A percentile compares a stretch with the other conserved stretches of the same genome.
These are phyloP conservation scores for Aspergillus chevalieri DNA, from an alignment of 2,329 filamentous ascomycete species.

Conservation along the genomic window DNA sequence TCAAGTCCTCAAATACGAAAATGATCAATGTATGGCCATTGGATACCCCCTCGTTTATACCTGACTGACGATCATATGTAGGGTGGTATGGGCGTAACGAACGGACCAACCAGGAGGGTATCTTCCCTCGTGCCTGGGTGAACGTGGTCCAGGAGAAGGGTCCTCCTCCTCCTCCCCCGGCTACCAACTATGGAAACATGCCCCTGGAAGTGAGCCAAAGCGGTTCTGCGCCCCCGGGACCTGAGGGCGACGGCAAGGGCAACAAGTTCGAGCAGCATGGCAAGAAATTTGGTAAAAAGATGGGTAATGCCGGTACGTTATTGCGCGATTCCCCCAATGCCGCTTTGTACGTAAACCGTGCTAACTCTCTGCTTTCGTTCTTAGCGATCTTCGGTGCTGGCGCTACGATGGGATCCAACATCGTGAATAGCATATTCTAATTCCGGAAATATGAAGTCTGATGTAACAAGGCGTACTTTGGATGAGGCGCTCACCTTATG, in stretches of 20 bases:
- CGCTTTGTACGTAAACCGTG: not conserved
- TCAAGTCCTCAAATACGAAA: conserved; percentile 84
- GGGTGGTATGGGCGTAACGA: conserved; percentile 79
- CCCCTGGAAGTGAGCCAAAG: conserved; percentile 67
- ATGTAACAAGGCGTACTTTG: no score
- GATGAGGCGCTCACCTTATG: no score
- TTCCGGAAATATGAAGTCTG: not conserved
- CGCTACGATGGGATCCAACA: conserved; percentile 80
- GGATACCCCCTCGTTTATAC: not conserved
- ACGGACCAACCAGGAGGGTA: conserved; percentile 77
- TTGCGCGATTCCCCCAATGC: not conserved
- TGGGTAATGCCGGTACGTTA: conserved; percentile 60
- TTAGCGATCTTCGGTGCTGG: conserved; percentile 86
- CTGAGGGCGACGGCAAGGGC: conserved; percentile 42
- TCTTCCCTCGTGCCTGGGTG: conserved; percentile 92
- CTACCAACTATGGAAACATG: conserved; percentile 51
- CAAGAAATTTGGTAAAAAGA: conserved; percentile 95
- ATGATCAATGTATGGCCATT: conserved; percentile 65
- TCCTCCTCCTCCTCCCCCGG: conserved; percentile 36
- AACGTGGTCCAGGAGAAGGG: conserved; percentile 60
- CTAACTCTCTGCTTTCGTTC: conserved; percentile 14
- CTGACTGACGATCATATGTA: conserved; percentile 18
- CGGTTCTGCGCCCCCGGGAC: conserved; percentile 38
- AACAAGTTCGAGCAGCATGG: conserved; percentile 65
- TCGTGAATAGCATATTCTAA: conserved; percentile 88